Evolutionary conservation across 2,329 filamentous ascomycete species (phyloP).

Genomic region (Penicillium sp.): DNA sequence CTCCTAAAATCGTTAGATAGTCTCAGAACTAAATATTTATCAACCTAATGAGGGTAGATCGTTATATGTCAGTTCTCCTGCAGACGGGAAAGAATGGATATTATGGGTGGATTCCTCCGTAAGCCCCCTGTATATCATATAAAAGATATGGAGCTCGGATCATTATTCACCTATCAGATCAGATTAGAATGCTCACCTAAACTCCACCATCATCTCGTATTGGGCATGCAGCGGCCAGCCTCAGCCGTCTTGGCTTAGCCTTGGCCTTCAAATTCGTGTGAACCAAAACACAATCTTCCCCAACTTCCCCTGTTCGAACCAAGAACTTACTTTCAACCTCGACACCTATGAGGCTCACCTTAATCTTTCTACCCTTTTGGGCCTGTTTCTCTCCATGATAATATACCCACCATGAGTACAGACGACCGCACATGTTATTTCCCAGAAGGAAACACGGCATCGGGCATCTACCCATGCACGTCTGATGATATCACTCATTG

Average conservation of each 20-base stretch:
- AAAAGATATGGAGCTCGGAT: not conserved
- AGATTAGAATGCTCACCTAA: not conserved
- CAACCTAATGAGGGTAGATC: not conserved
- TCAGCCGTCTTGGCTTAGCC: not conserved
- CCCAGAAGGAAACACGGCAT: conserved; percentile 22
- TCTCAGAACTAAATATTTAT: not conserved
- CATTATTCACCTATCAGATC: not conserved
- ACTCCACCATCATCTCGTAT: not conserved
- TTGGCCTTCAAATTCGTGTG: not conserved
- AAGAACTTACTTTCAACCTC: not conserved
- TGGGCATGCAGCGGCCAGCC: not conserved
- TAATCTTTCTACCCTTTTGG: not conserved
- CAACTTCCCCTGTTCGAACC: not conserved
- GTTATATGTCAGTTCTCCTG: not conserved
- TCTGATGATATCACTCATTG: conserved; percentile 25
- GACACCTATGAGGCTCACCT: not conserved
- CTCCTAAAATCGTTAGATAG: not conserved
- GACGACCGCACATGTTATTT: conserved; percentile 28
- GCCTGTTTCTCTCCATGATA: not conserved
- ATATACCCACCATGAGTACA: conserved; percentile 2
- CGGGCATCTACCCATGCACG: conserved; percentile 26
- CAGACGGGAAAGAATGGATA: not conserved
- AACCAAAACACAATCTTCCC: not conserved
- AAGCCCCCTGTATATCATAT: not conserved
- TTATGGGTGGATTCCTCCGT: not conserved